Evolutionary conservation across 106 monocot species (phyloP).

Genomic region (Dendrobium catenatum): DNA sequence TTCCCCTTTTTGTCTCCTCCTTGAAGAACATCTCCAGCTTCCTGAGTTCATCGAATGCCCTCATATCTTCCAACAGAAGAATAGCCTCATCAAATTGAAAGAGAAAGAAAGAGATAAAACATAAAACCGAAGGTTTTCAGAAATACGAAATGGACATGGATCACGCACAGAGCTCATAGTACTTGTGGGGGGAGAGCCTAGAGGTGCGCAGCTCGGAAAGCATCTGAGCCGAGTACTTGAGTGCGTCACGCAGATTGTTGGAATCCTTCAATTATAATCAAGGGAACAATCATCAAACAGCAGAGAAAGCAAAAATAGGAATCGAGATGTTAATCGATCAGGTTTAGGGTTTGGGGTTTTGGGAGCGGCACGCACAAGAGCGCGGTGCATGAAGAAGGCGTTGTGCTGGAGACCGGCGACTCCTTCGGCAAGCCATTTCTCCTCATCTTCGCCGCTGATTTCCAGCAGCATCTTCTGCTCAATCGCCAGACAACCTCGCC

Average conservation of each 20-base stretch:
- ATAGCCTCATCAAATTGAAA: background rate
- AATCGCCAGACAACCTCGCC: background rate
- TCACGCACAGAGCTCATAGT: conserved; percentile 84
- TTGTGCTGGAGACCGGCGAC: conserved; percentile 97
- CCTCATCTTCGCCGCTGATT: conserved; percentile 80
- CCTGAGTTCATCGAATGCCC: conserved; percentile 94
- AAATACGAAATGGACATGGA: conserved; percentile 1
- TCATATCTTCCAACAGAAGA: conserved; percentile 54
- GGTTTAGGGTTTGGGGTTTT: conserved; percentile 1
- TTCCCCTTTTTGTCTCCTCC: conserved; percentile 71
- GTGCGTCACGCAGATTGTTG: conserved; percentile 85
- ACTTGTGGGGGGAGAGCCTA: conserved; percentile 59
- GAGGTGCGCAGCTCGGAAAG: conserved; percentile 97
- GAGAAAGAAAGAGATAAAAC: background rate
- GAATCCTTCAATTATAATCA: conserved; percentile 45
- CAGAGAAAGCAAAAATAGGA: background rate
- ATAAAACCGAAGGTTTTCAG: background rate
- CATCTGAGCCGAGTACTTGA: conserved; percentile 97
- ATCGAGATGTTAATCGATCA: background rate
- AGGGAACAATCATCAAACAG: background rate
- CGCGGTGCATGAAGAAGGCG: conserved; percentile 97
- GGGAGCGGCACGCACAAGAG: conserved; percentile 42
- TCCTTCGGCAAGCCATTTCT: conserved; percentile 96
- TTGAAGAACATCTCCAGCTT: conserved; percentile 96
- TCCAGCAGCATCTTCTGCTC: conserved; percentile 34